Base-by-base conservation (phyloP, 805 yeast genomes). In the Teunomyces stri region DNA sequence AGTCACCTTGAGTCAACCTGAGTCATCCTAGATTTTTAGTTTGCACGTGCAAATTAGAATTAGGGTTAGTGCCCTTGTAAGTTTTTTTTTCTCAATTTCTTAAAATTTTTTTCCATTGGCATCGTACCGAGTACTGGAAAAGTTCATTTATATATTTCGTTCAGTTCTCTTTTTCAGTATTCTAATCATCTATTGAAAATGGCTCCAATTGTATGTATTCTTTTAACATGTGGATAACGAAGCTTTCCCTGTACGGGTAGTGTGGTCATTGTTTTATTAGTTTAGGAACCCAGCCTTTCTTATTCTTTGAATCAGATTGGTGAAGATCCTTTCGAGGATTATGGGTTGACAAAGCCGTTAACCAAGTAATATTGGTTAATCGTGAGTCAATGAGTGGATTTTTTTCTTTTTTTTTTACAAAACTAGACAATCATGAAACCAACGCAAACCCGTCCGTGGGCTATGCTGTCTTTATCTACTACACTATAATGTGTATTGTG, bases 121-220 rank as follows among this genome's bases (percentile, higher is more conserved):
- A 28, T 20, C 43, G 34, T 16, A n/a, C n/a, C 12, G 21, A 33
- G 12, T 12, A 12, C 12, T 31, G 30, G 18, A 42, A 42, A 42
- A 42, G 25, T 15, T 9, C 40, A 21, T 6, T 22, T n/a, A 21
- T 18, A 20, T 12, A 20, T 22, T 27, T n/a, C 16, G 20, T 20
- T 39, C 35, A 41, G 45, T 47, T 37, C 36, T 22, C 40, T 34
- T 44, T 42, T 43, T 42, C 44, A 21, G 43, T 31, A 39, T 45
- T 44, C 31, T 47, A 48, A 47, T 36, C 42, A 41, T 22, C 34
- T 54, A 55, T 58, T 60, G 27, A 74, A 63, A 80, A 86, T 87
- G 95, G 95, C 95, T 84, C 95, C 95, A 85, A 85, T 84, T 76
- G 94, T 87, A 86, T 76, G 94, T 86, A 70, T 62, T 57, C 47